Evolutionary conservation across 345 rosid genomes (phyloP), one percentile per base, ranked within the genome.

Genomic region (Hibiscus tridactylites): DNA sequence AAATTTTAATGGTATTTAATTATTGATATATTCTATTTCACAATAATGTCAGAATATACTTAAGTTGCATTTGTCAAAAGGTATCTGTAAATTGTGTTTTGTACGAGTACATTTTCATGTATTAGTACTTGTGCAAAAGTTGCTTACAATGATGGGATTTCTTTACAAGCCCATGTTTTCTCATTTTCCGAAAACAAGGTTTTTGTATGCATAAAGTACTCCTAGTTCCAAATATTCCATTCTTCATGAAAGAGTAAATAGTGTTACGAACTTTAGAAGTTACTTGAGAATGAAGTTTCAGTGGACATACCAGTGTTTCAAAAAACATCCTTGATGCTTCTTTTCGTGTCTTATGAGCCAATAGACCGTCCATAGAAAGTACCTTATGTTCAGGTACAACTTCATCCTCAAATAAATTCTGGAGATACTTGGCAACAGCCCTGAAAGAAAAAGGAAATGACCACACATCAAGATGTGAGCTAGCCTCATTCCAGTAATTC

Each of bases 271-370:
- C 53, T 65, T 21, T 24, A 44, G 37, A 35, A 63, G 50, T 17
- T 42, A 21, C 13, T 66, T 3, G 11, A 66, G 39, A 66, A 3
- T 46, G 9, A 53, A 61, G 73, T 78, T 78, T 31, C 13, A 42
- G 65, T 57, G 44, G 16, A 72, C 90, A 70, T 89, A 96, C 99
- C 98, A 96, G 84, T 59, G 98, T 87, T 78, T 96, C 99, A 16
- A 96, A 96, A 76, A 96, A 96, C 99, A 96, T 85, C 77, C 99
- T 89, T 0, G 98, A 89, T 46, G 99, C 99, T 81, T 96, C 99
- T 81, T 91, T 96, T 53, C 97, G 96, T 39, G 99, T 96, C 85
- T 96, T 96, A 69, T 92, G 95, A 31, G 85, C 76, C 67, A 96
- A 80, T 31, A 96, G 88, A 70, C 77, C 77, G 80, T 91, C 98